Evolutionary conservation across 108 stramenopile species (phyloP).

Genomic region (Seminavis robusta): DNA sequence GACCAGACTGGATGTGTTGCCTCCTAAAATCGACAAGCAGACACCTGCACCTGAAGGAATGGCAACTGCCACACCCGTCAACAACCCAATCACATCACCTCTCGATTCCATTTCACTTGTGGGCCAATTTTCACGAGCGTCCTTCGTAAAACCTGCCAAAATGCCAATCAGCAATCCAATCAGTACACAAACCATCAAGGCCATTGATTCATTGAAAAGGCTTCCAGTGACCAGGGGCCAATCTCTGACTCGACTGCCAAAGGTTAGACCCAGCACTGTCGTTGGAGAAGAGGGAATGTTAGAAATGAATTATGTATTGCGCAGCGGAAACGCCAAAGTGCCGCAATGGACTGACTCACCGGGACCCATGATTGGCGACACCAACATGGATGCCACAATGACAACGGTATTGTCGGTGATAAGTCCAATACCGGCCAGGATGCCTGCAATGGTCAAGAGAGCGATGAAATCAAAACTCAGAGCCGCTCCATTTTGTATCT

Average conservation of each 20-base stretch:
- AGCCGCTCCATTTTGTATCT: slow-evolving; percentile 45
- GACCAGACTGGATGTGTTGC: slow-evolving; percentile 75
- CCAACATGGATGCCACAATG: slow-evolving; percentile 85
- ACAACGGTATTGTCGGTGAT: slow-evolving; percentile 64
- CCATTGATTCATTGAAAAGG: slow-evolving; percentile 48
- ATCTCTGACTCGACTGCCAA: slow-evolving; percentile 65
- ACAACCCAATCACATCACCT: slow-evolving; percentile 33
- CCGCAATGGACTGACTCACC: no score
- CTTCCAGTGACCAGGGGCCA: slow-evolving; percentile 47
- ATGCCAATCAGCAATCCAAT: slow-evolving; percentile 46
- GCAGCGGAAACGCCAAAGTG: no score
- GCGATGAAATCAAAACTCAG: slow-evolving; percentile 40
- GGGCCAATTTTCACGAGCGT: slow-evolving; percentile 56
- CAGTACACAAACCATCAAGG: slow-evolving; percentile 59
- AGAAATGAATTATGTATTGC: no score
- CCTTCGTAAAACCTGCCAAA: slow-evolving; percentile 18
- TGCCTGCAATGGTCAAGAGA: slow-evolving; percentile 56
- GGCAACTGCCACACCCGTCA: slow-evolving; percentile 71
- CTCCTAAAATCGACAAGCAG: slow-evolving; percentile 66
- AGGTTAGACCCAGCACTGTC: slow-evolving; percentile 57
- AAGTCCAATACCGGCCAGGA: slow-evolving; percentile 81
- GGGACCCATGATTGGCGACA: slow-evolving; percentile 78
- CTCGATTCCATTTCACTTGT: slow-evolving; percentile 66
- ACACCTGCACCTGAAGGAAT: slow-evolving; percentile 89
- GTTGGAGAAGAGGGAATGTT: no score